Evolutionary conservation across 2,329 filamentous ascomycete genomes (phyloP).

Genomic region (Aspergillus jensenii): DNA sequence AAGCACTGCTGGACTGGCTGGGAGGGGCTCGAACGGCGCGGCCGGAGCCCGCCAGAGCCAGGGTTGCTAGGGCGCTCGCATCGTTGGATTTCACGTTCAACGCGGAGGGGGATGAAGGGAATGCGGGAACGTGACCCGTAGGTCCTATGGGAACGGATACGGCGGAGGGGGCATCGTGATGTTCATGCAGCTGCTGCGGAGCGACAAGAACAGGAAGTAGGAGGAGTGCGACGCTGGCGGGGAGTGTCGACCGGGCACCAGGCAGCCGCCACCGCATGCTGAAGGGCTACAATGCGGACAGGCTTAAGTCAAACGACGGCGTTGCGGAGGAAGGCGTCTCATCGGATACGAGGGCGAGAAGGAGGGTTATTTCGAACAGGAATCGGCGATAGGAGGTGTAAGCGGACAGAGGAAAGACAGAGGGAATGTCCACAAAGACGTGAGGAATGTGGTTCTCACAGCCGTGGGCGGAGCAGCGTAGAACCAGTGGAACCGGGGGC

Average conservation of each 20-base stretch:
- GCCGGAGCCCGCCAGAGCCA: slow-evolving; percentile 78
- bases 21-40: slow-evolving; percentile 92
- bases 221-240: slow-evolving; percentile 58
- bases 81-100: slow-evolving; percentile 51
- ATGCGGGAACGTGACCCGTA: slow-evolving; percentile 21
- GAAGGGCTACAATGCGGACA: slow-evolving; percentile 37
- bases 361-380: not conserved
- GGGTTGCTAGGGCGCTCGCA: slow-evolving; percentile 96
- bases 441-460: slow-evolving; percentile 2
- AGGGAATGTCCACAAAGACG: slow-evolving; percentile 6
- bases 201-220: slow-evolving; percentile 61
- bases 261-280: slow-evolving; percentile 66
- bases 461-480: slow-evolving; percentile 7
- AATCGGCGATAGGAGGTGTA: not conserved
- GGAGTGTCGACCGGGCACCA: slow-evolving; percentile 56
- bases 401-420: not conserved
- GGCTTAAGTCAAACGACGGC: slow-evolving; percentile 3
- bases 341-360: slow-evolving; percentile 5
- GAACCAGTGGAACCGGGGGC: slow-evolving; percentile 9
- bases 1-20: slow-evolving; percentile 65
- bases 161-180: slow-evolving; percentile 27
- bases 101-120: slow-evolving; percentile 22
- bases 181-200: slow-evolving; percentile 61
- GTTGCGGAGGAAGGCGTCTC: slow-evolving; percentile 3
- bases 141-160: slow-evolving; percentile 29